Conservation (phyloP, 768 basidiomycete genomes). For the Lentinula lateritia region DNA sequence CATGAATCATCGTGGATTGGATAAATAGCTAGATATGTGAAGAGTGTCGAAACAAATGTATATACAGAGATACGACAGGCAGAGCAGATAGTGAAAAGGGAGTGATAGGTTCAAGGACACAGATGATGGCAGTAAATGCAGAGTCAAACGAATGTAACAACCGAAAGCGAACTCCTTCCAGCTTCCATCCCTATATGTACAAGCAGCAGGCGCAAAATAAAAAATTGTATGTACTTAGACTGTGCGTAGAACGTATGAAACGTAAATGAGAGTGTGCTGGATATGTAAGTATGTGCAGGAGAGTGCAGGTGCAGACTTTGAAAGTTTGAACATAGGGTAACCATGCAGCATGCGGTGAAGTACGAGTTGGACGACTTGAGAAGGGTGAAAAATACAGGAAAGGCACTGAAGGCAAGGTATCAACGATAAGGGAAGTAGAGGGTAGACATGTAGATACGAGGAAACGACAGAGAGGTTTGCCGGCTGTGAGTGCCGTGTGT, state of each 20-base stretch:
- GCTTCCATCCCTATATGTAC: background rate
- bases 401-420: background rate
- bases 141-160: background rate
- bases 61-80: background rate
- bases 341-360: background rate
- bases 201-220: background rate
- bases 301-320: background rate
- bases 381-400: background rate
- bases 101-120: too few species aligned
- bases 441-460: background rate
- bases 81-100: background rate
- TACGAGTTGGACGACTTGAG: background rate
- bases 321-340: background rate
- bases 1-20: background rate
- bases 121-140: too few species aligned
- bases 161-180: background rate
- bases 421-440: background rate
- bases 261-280: background rate
- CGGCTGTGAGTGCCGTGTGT: background rate
- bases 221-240: background rate
- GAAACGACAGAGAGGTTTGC: background rate
- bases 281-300: background rate
- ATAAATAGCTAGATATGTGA: background rate
- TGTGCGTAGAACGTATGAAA: background rate
- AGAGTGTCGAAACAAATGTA: background rate